Evolutionary conservation across 805 yeast genomes (phyloP).

Genomic region (Candida sanyiensis): DNA sequence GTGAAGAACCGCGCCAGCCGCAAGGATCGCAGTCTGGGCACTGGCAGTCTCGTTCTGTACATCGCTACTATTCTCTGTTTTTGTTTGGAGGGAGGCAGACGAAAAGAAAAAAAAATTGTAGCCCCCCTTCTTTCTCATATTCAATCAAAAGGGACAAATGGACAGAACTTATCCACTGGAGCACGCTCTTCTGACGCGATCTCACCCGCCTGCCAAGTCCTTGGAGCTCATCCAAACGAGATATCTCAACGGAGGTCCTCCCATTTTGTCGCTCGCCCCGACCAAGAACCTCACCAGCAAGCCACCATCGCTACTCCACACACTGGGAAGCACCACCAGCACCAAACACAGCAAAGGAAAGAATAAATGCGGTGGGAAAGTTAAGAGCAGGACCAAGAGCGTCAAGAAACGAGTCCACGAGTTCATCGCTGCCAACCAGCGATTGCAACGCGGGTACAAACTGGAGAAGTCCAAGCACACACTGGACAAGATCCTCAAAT

Average conservation of each 20-base stretch:
- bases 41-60: not conserved
- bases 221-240: slow-evolving; percentile 31
- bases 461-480: slow-evolving; percentile 18
- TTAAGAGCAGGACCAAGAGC: slow-evolving; percentile 28
- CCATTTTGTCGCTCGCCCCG: slow-evolving; percentile 26
- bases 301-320: slow-evolving; percentile 9
- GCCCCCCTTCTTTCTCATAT: not conserved
- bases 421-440: slow-evolving; percentile 22
- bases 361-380: slow-evolving; percentile 12
- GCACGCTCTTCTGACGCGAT: slow-evolving; percentile 17
- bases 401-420: slow-evolving; percentile 13
- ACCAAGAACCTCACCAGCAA: slow-evolving; percentile 18
- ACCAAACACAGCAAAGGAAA: slow-evolving; percentile 6
- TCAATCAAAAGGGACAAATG: slow-evolving; percentile 10
- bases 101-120: slow-evolving; percentile 2
- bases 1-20: not conserved
- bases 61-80: not conserved
- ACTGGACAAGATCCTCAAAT: slow-evolving; percentile 14
- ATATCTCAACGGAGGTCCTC: slow-evolving; percentile 17
- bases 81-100: not conserved
- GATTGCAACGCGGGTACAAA: slow-evolving; percentile 23
- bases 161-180: slow-evolving; percentile 24
- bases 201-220: slow-evolving; percentile 18
- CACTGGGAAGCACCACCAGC: slow-evolving; percentile 13
- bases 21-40: not conserved